Conservation (phyloP, 2,329 filamentous ascomycete species). For the Parasarocladium wereldwijsianum region DNA sequence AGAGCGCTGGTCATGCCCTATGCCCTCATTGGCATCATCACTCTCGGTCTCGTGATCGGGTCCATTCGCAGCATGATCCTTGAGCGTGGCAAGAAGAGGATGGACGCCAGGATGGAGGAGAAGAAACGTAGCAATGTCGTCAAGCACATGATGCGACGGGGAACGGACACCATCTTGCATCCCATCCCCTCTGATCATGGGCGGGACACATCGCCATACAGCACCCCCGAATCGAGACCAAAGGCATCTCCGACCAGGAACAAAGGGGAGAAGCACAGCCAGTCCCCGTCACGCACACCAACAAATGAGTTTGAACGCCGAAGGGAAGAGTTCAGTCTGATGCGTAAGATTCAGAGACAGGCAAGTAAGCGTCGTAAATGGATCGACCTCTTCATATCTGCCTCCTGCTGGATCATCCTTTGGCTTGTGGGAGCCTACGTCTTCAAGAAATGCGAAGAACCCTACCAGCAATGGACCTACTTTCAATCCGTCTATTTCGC, state of each 20-base stretch:
- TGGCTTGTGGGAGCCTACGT: slow-evolving; percentile 72
- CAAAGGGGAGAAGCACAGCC: slow-evolving; percentile 6
- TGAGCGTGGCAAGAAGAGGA: slow-evolving; percentile 37
- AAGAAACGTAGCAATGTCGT: slow-evolving; percentile 38
- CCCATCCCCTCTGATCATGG: slow-evolving; percentile 26
- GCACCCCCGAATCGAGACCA: neutral
- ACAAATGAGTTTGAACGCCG: slow-evolving; percentile 41
- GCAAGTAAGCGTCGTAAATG: slow-evolving; percentile 56
- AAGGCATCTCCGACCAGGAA: slow-evolving; percentile 5
- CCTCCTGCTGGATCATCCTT: slow-evolving; percentile 53
- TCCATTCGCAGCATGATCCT: slow-evolving; percentile 57
- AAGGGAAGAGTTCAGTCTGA: slow-evolving; percentile 58
- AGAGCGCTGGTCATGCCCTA: slow-evolving; percentile 70
- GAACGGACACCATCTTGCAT: slow-evolving; percentile 31
- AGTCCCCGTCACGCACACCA: too few species aligned
- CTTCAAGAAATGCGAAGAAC: slow-evolving; percentile 41
- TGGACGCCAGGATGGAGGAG: slow-evolving; percentile 44
- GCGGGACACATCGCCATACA: too few species aligned
- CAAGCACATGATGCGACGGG: slow-evolving; percentile 26
- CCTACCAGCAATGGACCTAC: slow-evolving; percentile 52
- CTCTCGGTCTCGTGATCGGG: slow-evolving; percentile 68
- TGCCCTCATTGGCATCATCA: slow-evolving; percentile 69
- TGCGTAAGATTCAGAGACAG: slow-evolving; percentile 63
- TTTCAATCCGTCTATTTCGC: slow-evolving; percentile 76
- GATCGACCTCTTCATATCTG: slow-evolving; percentile 55